Evolutionary conservation across 495 filamentous ascomycete species (phyloP).

Genomic region (Podospora anserina): DNA sequence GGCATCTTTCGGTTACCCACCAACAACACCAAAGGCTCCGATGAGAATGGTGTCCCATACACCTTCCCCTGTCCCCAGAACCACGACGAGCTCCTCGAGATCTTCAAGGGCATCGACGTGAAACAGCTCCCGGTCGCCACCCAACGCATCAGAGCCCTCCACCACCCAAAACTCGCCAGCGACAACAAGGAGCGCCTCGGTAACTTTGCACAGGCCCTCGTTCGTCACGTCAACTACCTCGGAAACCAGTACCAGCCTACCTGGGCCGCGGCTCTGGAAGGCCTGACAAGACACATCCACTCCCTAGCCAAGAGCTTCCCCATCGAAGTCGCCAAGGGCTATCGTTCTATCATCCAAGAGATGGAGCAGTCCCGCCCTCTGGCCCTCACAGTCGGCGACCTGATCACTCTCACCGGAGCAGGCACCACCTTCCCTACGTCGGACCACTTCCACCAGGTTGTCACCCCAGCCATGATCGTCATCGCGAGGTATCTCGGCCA

Average conservation of each 20-base stretch:
- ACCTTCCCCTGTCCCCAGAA: slow-evolving; percentile 80
- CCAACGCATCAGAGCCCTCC: slow-evolving; percentile 79
- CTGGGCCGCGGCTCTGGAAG: slow-evolving; percentile 41
- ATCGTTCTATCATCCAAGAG: slow-evolving; percentile 66
- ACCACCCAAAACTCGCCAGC: slow-evolving; percentile 80
- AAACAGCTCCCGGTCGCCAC: slow-evolving; percentile 73
- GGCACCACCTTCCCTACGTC: slow-evolving; percentile 86
- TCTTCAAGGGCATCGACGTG: slow-evolving; percentile 55
- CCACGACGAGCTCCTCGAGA: slow-evolving; percentile 67
- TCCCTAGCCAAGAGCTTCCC: slow-evolving; percentile 82
- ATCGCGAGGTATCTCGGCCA: slow-evolving; percentile 82
- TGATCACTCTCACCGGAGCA: slow-evolving; percentile 77
- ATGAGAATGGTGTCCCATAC: slow-evolving; percentile 61
- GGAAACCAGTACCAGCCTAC: slow-evolving; percentile 43
- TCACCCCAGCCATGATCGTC: slow-evolving; percentile 79
- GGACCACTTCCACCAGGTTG: slow-evolving; percentile 92
- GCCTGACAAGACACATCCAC: slow-evolving; percentile 41
- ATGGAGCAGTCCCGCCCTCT: slow-evolving; percentile 60
- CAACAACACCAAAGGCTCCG: slow-evolving; percentile 27
- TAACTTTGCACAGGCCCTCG: slow-evolving; percentile 68
- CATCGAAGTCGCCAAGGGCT: slow-evolving; percentile 68
- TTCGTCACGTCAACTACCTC: slow-evolving; percentile 73
- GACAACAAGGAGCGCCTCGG: slow-evolving; percentile 82
- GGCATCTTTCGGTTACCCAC: slow-evolving; percentile 40
- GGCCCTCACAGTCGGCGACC: slow-evolving; percentile 65